Conservation (phyloP, 441 rosid genomes). For the Kokia cookei region DNA sequence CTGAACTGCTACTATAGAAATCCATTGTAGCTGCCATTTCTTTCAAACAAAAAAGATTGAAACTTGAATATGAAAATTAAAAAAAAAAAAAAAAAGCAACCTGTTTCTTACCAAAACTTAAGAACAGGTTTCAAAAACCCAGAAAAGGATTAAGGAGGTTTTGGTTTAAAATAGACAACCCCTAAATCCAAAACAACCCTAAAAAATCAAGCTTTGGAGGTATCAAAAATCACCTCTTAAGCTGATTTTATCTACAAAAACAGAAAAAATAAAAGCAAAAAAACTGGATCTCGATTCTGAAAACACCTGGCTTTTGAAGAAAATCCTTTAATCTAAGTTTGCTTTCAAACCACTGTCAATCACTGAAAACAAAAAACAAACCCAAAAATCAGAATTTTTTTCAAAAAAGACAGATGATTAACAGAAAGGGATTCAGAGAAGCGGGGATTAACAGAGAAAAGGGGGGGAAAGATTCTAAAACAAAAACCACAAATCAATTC, state of each 20-base stretch:
- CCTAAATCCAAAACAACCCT: slow-evolving; percentile 17
- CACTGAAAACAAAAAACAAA: slow-evolving; percentile 26
- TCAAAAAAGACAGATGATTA: slow-evolving; percentile 46
- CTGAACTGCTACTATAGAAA: slow-evolving; percentile 31
- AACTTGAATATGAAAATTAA: background rate
- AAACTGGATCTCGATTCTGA: background rate
- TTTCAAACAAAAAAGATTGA: background rate
- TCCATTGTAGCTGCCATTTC: slow-evolving; percentile 44
- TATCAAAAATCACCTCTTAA: slow-evolving; percentile 59
- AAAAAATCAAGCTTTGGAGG: slow-evolving; percentile 21
- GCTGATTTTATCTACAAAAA: slow-evolving; percentile 21
- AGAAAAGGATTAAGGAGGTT: slow-evolving; percentile 33
- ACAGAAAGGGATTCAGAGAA: slow-evolving; percentile 73
- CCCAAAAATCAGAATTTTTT: slow-evolving; percentile 31
- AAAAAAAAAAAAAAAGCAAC: slow-evolving; percentile 2
- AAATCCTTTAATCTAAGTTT: slow-evolving; percentile 41
- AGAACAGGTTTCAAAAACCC: slow-evolving; percentile 32
- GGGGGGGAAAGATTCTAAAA: background rate
- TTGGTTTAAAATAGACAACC: slow-evolving; percentile 52
- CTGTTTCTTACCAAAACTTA: slow-evolving; percentile 46
- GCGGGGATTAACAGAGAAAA: slow-evolving; percentile 33
- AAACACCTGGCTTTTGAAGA: background rate
- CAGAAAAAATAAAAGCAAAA: background rate
- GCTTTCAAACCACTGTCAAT: slow-evolving; percentile 14
- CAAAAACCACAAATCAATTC: background rate